Percentiles rank a stretch among this genome's conserved stretches.
Conservation (phyloP, 1,284 basidiomycete genomes). For the Rhodotorula sp. region DNA sequence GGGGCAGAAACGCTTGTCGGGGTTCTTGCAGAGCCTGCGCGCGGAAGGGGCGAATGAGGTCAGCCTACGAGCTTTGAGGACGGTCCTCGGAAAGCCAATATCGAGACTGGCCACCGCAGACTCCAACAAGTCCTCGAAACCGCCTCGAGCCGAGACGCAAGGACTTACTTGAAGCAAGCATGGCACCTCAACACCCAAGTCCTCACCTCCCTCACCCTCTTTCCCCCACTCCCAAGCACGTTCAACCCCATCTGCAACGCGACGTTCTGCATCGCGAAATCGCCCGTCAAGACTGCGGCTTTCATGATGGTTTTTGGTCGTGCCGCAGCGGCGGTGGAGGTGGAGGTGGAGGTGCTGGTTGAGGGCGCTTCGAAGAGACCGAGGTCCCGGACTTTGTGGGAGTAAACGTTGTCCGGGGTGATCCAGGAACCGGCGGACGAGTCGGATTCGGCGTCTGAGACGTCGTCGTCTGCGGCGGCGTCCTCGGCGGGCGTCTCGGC, state of each 20-base stretch:
- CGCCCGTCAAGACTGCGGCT: slow-evolving; percentile 92
- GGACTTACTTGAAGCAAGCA: slow-evolving; percentile 95
- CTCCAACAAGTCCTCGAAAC: too few species aligned
- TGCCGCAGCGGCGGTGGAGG: background rate
- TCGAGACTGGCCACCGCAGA: too few species aligned
- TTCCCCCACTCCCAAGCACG: slow-evolving; percentile 87
- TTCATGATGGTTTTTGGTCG: slow-evolving; percentile 55
- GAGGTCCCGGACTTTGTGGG: slow-evolving; percentile 85
- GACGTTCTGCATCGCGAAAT: slow-evolving; percentile 99
- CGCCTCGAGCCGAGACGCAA: background rate
- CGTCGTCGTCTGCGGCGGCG: slow-evolving; percentile 54
- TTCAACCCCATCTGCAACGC: slow-evolving; percentile 90
- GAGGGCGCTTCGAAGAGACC: slow-evolving; percentile 56
- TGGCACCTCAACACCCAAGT: slow-evolving; percentile 97
- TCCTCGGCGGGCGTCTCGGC: slow-evolving; percentile 59
- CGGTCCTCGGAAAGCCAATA: background rate
- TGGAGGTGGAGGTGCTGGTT: background rate
- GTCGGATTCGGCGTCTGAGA: slow-evolving; percentile 68
- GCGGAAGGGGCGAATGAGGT: background rate
- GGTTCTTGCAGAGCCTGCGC: slow-evolving; percentile 87
- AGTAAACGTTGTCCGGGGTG: slow-evolving; percentile 79
- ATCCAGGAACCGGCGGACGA: slow-evolving; percentile 80
- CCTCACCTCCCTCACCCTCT: slow-evolving; percentile 84
- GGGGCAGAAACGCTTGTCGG: slow-evolving; percentile 93
- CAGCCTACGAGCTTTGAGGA: too few species aligned